Percentiles rank a stretch among this genome's conserved stretches.
Evolutionary conservation across 148 eudicot species (phyloP).

Genomic region (Rhododendron griersonianum): DNA sequence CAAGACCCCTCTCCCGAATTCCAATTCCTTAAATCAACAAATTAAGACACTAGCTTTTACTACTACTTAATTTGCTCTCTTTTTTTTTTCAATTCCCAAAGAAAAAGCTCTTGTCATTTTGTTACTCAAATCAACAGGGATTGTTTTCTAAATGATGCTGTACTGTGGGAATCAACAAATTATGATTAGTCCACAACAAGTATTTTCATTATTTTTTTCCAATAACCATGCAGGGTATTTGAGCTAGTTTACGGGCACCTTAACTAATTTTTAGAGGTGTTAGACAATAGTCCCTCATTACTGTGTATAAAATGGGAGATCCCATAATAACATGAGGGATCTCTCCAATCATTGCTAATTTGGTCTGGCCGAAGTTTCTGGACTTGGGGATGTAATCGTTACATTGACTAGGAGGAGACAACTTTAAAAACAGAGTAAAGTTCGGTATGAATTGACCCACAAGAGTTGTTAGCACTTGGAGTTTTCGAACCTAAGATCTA

Average conservation of each 20-base stretch:
- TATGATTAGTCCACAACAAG: neutral
- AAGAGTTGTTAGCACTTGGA: too few species aligned
- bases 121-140: neutral
- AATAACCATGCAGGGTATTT: too few species aligned
- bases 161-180: neutral
- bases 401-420: too few species aligned
- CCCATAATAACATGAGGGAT: too few species aligned
- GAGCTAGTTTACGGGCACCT: too few species aligned
- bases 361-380: too few species aligned
- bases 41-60: neutral
- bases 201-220: too few species aligned
- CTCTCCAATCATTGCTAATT: neutral
- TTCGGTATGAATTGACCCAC: neutral
- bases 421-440: neutral
- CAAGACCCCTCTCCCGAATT: constrained; percentile 13
- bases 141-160: neutral
- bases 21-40: constrained; percentile 2
- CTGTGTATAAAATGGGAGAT: neutral
- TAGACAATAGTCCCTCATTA: neutral
- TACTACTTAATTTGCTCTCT: too few species aligned
- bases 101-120: neutral
- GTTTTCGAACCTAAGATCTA: neutral
- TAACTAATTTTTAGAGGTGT: too few species aligned
- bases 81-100: neutral
- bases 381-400: too few species aligned